These are phyloP conservation scores for Mycena belliarum DNA, from an alignment of 768 basidiomycete genomes.

Conservation along the genomic window DNA sequence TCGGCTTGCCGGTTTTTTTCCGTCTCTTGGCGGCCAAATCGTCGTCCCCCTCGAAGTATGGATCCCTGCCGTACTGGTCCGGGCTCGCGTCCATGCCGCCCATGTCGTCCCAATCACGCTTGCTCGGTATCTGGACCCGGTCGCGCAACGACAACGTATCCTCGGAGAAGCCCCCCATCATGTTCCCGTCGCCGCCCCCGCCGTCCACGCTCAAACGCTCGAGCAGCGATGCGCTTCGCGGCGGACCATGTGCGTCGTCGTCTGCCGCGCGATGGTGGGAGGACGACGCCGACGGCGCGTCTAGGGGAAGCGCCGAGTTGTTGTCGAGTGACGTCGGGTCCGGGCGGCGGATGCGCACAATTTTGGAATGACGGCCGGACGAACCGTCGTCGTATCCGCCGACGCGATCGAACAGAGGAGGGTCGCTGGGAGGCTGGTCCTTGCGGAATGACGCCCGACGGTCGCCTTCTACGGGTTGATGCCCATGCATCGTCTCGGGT, in stretches of 20 bases:
- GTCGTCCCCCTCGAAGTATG: constrained; percentile 10
- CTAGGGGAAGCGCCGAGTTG: constrained; percentile 6
- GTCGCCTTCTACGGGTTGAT: constrained; percentile 1
- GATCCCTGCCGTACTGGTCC: constrained; percentile 3
- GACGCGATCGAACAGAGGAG: constrained; percentile 10
- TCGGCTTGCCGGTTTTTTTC: constrained; percentile 15
- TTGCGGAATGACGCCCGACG: constrained; percentile 11
- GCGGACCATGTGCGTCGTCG: not conserved
- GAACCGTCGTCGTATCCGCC: constrained; percentile 7
- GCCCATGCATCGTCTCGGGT: constrained; percentile 3
- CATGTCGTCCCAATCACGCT: constrained; percentile 16
- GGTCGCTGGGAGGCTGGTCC: not conserved
- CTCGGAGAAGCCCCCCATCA: not conserved
- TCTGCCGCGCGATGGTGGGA: constrained; percentile 2
- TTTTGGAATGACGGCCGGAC: not conserved
- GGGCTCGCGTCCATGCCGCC: constrained; percentile 4
- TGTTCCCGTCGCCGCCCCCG: not conserved
- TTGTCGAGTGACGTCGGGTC: constrained; percentile 5
- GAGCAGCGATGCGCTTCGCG: constrained; percentile 6
- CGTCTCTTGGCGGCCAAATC: constrained; percentile 9
- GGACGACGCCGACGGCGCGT: not conserved
- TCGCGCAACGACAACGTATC: constrained; percentile 14
- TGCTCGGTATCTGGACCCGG: constrained; percentile 18
- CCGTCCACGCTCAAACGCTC: constrained; percentile 1
- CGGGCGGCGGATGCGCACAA: constrained; percentile 5